Evolutionary conservation across 1,284 basidiomycete genomes (phyloP), one percentile per base, ranked within the genome.

Genomic region (Austroboletus sp.): DNA sequence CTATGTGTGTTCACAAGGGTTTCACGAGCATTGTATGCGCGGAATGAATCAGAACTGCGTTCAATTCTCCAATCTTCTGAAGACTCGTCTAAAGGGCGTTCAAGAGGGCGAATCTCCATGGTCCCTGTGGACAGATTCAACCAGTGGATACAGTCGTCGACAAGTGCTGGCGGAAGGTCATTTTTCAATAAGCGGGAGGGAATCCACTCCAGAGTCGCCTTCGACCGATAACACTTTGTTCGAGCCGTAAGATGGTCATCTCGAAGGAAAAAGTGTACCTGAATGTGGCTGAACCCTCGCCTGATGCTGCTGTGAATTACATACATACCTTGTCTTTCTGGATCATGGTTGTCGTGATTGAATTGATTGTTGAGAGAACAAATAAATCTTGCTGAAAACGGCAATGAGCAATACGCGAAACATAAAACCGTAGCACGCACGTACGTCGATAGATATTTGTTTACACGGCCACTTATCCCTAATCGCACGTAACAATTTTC

Each of bases 71-170:
- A 53, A 23, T 49, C 49, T 15, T 46, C 39, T 0, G 32, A n/a
- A 1, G 48, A 46, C 8, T 46, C 34, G 3, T 42, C 33, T 60
- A 63, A 63, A 3, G 49, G 41, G 7, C 23, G 37, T 13, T 45
- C 19, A 3, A 50, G 16, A 1, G 68, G 68, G 13, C 68, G 67
- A 40, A 72, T 64, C 48, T 69, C 66, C 0, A 73, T 54, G 3
- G 52, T 45, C 1, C 47, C 36, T 2, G 52, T 56, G 1, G 40
- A 9, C 8, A 66, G 40, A 16, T 64, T 48, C 33, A 71, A 52
- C 70, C 70, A 72, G 50, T 71, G 69, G 3, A 57, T 54, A 40
- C 65, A 62, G n/a, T 63, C 53, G 0, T 56, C 17, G 4, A 67
- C 50, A 13, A 73, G 57, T 11, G 50, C 42, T 2, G 6, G 23